phyloP scores from a whole-genome alignment of 495 filamentous ascomycete species.

The Neurospora pannonica region DNA sequence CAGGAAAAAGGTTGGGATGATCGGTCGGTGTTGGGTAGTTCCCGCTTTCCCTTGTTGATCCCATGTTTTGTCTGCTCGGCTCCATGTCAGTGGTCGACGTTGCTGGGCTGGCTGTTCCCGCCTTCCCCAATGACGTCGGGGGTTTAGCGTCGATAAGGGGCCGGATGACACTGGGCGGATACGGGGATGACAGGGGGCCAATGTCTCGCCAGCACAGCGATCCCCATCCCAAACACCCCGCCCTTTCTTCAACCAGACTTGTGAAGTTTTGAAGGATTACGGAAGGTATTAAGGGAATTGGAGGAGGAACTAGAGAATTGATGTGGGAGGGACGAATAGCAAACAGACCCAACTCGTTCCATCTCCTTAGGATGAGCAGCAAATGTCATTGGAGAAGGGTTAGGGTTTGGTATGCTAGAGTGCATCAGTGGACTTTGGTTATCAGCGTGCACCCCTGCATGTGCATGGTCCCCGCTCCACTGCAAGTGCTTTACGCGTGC shows the following conservation, averaged over 20 bases:
- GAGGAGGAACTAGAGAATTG: neutral
- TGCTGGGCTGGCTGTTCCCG: neutral
- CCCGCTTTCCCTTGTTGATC: neutral
- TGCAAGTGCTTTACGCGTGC: slow-evolving; percentile 7
- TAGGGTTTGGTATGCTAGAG: neutral
- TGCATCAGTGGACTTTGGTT: neutral
- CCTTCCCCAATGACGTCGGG: neutral
- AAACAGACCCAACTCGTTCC: neutral
- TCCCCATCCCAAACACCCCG: neutral
- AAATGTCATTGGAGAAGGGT: neutral
- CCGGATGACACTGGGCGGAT: neutral
- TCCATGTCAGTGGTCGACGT: neutral
- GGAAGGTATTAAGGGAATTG: neutral
- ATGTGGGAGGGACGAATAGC: neutral
- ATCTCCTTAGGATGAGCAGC: neutral
- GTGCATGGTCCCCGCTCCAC: neutral
- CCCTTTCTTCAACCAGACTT: neutral
- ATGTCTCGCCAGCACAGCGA: neutral
- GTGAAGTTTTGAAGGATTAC: neutral
- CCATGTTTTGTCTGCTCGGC: neutral
- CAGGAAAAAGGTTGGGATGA: neutral
- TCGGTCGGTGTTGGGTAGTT: neutral
- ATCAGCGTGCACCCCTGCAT: neutral
- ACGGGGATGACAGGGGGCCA: neutral
- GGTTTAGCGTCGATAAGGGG: neutral